These are phyloP conservation scores for Phialemoniopsis sp. DNA, from an alignment of 2,329 filamentous ascomycete genomes.

Conservation along the genomic window DNA sequence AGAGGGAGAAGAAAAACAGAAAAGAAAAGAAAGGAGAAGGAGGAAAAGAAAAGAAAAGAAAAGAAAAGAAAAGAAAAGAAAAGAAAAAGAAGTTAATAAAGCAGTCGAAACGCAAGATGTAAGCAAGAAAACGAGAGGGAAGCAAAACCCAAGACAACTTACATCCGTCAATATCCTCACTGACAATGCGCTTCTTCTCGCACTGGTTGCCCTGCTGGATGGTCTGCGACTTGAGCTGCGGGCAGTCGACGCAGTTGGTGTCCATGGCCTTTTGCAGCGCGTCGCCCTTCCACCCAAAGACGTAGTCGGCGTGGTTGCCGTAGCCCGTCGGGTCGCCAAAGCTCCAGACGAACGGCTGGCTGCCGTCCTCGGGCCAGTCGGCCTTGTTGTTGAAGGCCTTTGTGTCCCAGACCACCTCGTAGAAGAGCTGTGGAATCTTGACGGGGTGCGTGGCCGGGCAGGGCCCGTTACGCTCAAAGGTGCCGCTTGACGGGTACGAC, in stretches of 20 bases:
- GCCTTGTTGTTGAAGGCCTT: slow-evolving; percentile 24
- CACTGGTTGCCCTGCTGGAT: slow-evolving; percentile 3
- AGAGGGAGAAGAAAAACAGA: not conserved
- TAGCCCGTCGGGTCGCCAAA: slow-evolving; percentile 10
- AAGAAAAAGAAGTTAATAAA: not conserved
- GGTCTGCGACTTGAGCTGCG: slow-evolving; percentile 3
- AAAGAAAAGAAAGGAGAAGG: too few relatives aligned
- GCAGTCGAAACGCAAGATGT: too few relatives aligned
- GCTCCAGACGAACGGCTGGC: slow-evolving; percentile 21
- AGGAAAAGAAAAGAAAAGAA: not conserved
- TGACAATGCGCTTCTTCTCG: slow-evolving; percentile 3
- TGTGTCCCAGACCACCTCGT: slow-evolving; percentile 31
- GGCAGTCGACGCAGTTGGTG: slow-evolving; percentile 2
- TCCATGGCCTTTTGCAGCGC: slow-evolving; percentile 6
- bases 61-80: not conserved
- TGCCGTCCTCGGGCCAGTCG: slow-evolving; percentile 27
- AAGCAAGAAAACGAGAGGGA: too few relatives aligned
- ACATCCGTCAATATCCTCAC: slow-evolving; percentile 8
- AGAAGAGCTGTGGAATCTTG: slow-evolving; percentile 7
- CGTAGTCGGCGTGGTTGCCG: slow-evolving; percentile 8
- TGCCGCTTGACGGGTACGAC: slow-evolving; percentile 14
- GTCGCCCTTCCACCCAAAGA: slow-evolving; percentile 10
- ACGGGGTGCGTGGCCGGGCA: slow-evolving; percentile 6
- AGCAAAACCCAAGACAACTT: slow-evolving; percentile 7
- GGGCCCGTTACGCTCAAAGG: slow-evolving; percentile 30